phyloP scores from a whole-genome alignment of 1,139 yeast genomes.

The Nakaseomyces glabratus region DNA sequence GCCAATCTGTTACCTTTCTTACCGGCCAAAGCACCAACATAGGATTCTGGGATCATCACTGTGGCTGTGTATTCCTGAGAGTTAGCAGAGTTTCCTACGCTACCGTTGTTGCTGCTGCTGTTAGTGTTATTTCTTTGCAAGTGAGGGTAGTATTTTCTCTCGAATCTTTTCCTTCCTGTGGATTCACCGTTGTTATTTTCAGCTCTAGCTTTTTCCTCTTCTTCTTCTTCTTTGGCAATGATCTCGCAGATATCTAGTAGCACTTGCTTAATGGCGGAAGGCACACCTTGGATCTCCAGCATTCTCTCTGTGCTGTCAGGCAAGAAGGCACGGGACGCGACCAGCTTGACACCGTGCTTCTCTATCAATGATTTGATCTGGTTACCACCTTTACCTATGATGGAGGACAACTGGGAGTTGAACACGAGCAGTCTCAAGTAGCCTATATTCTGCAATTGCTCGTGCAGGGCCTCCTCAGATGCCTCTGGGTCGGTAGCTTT shows the following conservation, averaged over 20 bases:
- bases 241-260: slow-evolving; percentile 37
- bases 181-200: slow-evolving; percentile 8
- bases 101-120: slow-evolving; percentile 8
- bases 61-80: slow-evolving; percentile 15
- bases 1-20: slow-evolving; percentile 80
- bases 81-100: slow-evolving; percentile 7
- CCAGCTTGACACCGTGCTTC: slow-evolving; percentile 63
- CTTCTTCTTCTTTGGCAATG: slow-evolving; percentile 21
- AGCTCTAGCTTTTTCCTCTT: slow-evolving; percentile 14
- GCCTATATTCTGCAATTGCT: slow-evolving; percentile 23
- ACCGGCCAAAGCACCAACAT: slow-evolving; percentile 89
- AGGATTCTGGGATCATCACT: slow-evolving; percentile 57
- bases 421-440: slow-evolving; percentile 64
- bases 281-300: slow-evolving; percentile 80
- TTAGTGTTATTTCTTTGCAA: slow-evolving; percentile 7
- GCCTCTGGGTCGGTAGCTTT: slow-evolving; percentile 6
- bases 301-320: slow-evolving; percentile 81
- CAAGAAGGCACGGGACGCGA: slow-evolving; percentile 77
- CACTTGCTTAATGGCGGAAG: slow-evolving; percentile 62
- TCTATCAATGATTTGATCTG: slow-evolving; percentile 78
- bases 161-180: slow-evolving; percentile 1
- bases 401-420: slow-evolving; percentile 82
- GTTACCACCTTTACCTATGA: slow-evolving; percentile 78
- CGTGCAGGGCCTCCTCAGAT: slow-evolving; percentile 12
- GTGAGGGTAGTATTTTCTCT: slow-evolving; percentile 22